Base-by-base conservation (phyloP, 169 alveolate species). In the Cryptosporidium andersoni region DNA sequence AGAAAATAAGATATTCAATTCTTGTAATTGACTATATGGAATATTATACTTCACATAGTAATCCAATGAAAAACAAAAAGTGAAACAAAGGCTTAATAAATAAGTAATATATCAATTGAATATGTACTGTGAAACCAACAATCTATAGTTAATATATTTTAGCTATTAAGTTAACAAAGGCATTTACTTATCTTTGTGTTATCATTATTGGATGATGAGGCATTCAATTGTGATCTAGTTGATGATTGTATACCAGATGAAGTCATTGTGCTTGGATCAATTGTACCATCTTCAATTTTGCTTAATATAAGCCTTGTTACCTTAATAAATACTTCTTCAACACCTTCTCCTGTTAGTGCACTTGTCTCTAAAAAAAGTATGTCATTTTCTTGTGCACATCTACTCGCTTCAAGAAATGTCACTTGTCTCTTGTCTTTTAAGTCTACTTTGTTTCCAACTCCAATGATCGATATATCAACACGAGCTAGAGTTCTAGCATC, bases 301-400 rank as follows among this genome's bases (percentile, higher is more conserved):
- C 91, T 90, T 52, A 93, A 80, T 51, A 95, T 93, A 37, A 90
- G 88, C n/a, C 93, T 88, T 3, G 97, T 91, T 6, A 92, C 82
- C 80, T 90, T 90, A 36, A 74, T 67, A 66, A 94, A 95, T 11
- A 91, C 93, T 9, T 92, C 94, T 47, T 94, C 94, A 4, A 94
- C 93, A 47, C 95, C 94, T 47, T 95, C 96, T 7, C 98, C 97
- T n/a, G 96, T 91, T 40, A 92, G 63, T 4, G 98, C 98, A 80
- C 96, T 92, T 12, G 97, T 93, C 90, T 95, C 97, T 42, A 93
- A 81, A 62, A 93, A 94, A 51, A 89, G 68, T n/a, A 94, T 88
- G 63, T 93, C 94, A 49, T 94, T 91, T 67, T 94, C 97, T 64
- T 92, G 91, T 49, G 97, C 95, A 66, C 94, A 93, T 39, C 94